Base-by-base conservation (phyloP, 192 early-diverging fungal genomes). In the Linnemannia hyalina region DNA sequence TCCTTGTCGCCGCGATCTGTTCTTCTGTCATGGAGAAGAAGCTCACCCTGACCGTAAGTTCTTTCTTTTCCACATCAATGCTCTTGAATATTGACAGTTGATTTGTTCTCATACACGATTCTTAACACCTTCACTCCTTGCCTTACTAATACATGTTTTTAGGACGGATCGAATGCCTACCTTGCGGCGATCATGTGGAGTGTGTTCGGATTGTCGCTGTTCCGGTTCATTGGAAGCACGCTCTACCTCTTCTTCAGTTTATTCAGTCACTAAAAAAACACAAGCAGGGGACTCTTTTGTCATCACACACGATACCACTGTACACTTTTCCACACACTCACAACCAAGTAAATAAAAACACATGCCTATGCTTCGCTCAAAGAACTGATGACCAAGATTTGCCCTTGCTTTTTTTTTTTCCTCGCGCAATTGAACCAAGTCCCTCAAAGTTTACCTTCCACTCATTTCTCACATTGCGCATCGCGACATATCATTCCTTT, bases 171-270 rank as follows among this genome's bases (percentile, higher is more conserved):
- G 13, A 89, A 87, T 74, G 76, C 73, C 46, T 93, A 93, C 75
- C 89, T 93, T 68, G 91, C 89, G 22, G 95, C 94, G 73, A 92
- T 97, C 35, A 94, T 97, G 75, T 97, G 94, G 91, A 93, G 93
- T 47, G 96, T 97, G 1, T 88, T 93, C 49, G 94, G 90, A 44
- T 78, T 97, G 35, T 91, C 95, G 20, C 46, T 88, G 22, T 88
- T 97, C 73, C 90, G 96, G 42, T 97, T 96, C 88, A 78, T 92
- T 75, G 96, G 96, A 52, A 92, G 90, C 42, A 89, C 82, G 69
- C 65, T 88, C 16, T 97, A 97, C 83, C 89, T 96, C 23, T 85
- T 97, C 63, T 89, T 92, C 54, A 90, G 92, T 75, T 78, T 93
- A 46, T 92, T 93, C 78, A 92, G 84, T 38, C 84, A 86, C 29